Evolutionary conservation across 305 asterid genomes (phyloP).

Genomic region (Coffea humblotiana): DNA sequence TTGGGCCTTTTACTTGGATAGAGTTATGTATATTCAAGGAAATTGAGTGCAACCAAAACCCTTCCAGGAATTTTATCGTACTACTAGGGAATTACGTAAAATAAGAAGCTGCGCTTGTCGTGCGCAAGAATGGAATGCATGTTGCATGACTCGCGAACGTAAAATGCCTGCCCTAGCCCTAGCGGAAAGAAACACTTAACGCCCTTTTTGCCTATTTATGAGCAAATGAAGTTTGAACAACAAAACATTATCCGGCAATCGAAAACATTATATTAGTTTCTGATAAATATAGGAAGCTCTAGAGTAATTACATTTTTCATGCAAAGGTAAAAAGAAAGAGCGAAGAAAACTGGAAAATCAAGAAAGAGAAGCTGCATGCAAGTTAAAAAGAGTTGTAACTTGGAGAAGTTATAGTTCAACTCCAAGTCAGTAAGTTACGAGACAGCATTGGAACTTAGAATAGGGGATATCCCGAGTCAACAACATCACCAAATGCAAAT

Average conservation of each 20-base stretch:
- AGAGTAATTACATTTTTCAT: constrained; percentile 9
- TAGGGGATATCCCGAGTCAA: constrained; percentile 48
- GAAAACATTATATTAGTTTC: constrained; percentile 7
- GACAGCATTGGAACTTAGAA: constrained; percentile 22
- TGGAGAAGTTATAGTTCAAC: background rate
- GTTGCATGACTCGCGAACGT: background rate
- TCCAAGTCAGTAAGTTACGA: background rate
- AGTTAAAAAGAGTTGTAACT: background rate
- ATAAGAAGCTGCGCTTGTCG: background rate
- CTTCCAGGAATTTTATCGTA: background rate
- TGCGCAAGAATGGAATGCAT: constrained; percentile 13
- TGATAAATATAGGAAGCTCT: constrained; percentile 3
- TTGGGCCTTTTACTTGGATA: background rate
- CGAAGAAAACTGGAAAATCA: background rate
- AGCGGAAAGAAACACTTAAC: background rate
- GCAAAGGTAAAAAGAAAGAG: background rate
- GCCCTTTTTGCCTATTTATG: background rate
- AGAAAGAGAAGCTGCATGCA: background rate
- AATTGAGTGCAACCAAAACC: background rate
- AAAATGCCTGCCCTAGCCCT: background rate
- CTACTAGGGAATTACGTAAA: background rate
- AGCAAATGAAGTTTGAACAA: background rate
- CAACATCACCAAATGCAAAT: constrained; percentile 54
- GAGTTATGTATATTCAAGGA: background rate
- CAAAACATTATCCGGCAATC: background rate